These are phyloP conservation scores for Cucumis sativus DNA, from an alignment of 306 rosid genomes.

Conservation along the genomic window DNA sequence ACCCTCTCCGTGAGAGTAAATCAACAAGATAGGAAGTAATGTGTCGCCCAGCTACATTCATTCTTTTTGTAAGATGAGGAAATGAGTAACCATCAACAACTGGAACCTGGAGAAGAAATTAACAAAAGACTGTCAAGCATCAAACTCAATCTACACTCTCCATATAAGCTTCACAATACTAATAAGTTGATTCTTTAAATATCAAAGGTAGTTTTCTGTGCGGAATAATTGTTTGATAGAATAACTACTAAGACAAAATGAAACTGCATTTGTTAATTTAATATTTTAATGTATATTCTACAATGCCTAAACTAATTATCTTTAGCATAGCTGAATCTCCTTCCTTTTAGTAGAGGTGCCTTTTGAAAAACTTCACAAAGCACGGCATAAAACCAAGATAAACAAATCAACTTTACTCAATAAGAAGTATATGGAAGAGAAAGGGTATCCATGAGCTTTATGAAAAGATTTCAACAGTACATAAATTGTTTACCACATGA, in stretches of 20 bases:
- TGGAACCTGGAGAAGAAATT: conserved; percentile 57
- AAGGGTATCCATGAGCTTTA: neutral
- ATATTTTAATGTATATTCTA: neutral
- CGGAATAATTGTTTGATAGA: neutral
- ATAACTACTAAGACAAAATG: neutral
- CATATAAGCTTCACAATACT: neutral
- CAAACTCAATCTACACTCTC: neutral
- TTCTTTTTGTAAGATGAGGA: conserved; percentile 94
- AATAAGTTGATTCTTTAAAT: neutral
- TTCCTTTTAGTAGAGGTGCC: no score
- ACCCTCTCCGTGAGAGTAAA: conserved; percentile 98
- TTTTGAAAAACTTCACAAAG: no score
- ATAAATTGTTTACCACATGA: conserved; percentile 71
- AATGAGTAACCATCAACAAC: conserved; percentile 98
- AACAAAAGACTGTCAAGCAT: neutral
- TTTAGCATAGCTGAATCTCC: no score
- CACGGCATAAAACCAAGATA: neutral
- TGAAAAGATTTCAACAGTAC: neutral
- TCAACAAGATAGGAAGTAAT: conserved; percentile 96
- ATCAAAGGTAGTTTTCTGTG: neutral
- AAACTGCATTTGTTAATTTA: neutral
- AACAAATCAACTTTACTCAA: neutral
- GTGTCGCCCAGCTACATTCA: conserved; percentile 99
- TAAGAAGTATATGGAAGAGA: neutral
- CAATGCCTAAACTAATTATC: neutral